A percentile compares a stretch with the other conserved stretches of the same genome.
Evolutionary conservation across 2,329 filamentous ascomycete species (phyloP).

Genomic region (Fusarium sp.): DNA sequence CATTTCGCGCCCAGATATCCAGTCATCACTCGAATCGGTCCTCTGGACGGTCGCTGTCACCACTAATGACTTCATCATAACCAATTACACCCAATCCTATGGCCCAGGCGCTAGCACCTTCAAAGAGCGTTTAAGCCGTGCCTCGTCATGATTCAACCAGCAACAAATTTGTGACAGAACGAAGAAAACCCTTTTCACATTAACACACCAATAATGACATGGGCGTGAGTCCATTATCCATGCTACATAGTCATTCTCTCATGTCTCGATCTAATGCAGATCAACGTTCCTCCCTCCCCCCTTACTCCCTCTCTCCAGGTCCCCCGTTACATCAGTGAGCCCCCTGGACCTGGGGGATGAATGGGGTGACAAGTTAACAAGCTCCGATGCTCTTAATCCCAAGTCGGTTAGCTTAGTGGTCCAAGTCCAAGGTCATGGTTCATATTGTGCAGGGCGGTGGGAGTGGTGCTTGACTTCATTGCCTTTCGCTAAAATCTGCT

Average conservation of each 20-base stretch:
- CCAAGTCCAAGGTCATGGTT: slow-evolving; percentile 24
- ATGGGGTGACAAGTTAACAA: slow-evolving; percentile 33
- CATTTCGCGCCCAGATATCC: neutral
- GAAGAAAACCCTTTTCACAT: slow-evolving; percentile 3
- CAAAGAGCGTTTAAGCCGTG: neutral
- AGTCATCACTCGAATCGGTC: slow-evolving; percentile 10
- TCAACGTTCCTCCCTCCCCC: slow-evolving; percentile 12
- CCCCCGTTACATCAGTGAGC: slow-evolving; percentile 13
- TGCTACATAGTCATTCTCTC: neutral
- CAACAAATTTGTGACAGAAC: neutral
- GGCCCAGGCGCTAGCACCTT: slow-evolving; percentile 28
- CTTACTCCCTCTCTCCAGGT: slow-evolving; percentile 18
- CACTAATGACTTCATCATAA: slow-evolving; percentile 2
- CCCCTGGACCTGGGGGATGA: slow-evolving; percentile 31
- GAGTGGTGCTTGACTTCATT: slow-evolving; percentile 1
- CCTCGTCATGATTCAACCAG: slow-evolving; percentile 19
- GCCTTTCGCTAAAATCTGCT: slow-evolving; percentile 22
- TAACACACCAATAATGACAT: neutral
- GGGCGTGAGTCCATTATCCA: neutral
- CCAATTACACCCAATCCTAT: slow-evolving; percentile 13
- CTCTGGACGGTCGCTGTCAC: slow-evolving; percentile 1
- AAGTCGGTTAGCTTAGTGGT: slow-evolving; percentile 20
- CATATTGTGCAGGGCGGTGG: slow-evolving; percentile 3
- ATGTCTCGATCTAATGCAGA: slow-evolving; percentile 6
- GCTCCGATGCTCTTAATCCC: slow-evolving; percentile 30